Conservation (phyloP, 1,284 basidiomycete genomes). For the Neotropicomus parvogracilis region DNA sequence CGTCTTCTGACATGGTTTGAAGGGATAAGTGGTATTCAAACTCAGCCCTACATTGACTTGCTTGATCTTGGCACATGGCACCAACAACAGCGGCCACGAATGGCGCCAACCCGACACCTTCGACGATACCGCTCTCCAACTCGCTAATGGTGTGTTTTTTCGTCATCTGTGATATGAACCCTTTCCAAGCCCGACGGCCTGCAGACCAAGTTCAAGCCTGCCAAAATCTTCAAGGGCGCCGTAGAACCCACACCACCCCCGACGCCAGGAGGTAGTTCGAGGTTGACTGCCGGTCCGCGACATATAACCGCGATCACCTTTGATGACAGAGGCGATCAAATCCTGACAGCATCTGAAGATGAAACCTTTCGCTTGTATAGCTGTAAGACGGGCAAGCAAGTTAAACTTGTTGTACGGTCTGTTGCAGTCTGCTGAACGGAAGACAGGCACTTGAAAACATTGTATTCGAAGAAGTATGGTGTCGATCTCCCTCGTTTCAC, state of each 20-base stretch:
- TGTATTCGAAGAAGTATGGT: constrained; percentile 96
- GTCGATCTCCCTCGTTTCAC: constrained; percentile 93
- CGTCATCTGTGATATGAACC: not conserved
- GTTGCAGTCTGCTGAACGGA: constrained; percentile 23
- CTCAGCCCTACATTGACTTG: constrained; percentile 27
- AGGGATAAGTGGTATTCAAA: constrained; percentile 26
- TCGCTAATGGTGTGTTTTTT: constrained; percentile 43
- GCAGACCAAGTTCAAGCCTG: constrained; percentile 76
- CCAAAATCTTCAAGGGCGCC: constrained; percentile 82
- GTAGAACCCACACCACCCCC: constrained; percentile 59
- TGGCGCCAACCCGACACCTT: constrained; percentile 30
- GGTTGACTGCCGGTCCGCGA: constrained; percentile 45
- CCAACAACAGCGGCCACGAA: constrained; percentile 36
- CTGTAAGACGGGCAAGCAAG: constrained; percentile 89
- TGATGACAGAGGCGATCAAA: constrained; percentile 84
- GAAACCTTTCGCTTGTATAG: constrained; percentile 90
- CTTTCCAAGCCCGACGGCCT: constrained; percentile 2
- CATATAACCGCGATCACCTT: constrained; percentile 88
- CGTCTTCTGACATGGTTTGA: constrained; percentile 62
- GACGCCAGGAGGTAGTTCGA: constrained; percentile 42
- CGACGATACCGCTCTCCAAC: constrained; percentile 39
- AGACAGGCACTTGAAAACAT: constrained; percentile 65
- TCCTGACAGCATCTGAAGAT: constrained; percentile 90
- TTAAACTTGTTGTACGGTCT: constrained; percentile 33
- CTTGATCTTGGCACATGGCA: constrained; percentile 17